Evolutionary conservation across 1,139 yeast species (phyloP).

Genomic region (Candida frijolesensis): DNA sequence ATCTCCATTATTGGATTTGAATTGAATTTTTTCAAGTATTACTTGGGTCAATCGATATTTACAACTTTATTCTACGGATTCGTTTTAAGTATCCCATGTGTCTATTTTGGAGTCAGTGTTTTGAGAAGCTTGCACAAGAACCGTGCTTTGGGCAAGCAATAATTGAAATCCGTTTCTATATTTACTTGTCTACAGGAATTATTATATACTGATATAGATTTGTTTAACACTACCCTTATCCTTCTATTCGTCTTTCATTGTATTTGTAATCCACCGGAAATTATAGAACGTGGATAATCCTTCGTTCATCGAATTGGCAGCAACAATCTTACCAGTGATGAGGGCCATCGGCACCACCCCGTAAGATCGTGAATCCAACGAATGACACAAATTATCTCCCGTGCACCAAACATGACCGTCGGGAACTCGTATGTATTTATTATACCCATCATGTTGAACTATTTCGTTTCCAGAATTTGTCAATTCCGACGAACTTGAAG

Average conservation of each 20-base stretch:
- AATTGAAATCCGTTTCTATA: conserved; percentile 12
- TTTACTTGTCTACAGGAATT: background rate
- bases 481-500: conserved; percentile 60
- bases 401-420: conserved; percentile 97
- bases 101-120: conserved; percentile 72
- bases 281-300: conserved; percentile 49
- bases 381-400: conserved; percentile 87
- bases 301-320: conserved; percentile 51
- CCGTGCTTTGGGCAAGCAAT: conserved; percentile 34
- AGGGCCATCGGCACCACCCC: conserved; percentile 87
- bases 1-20: conserved; percentile 60
- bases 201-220: conserved; percentile 4
- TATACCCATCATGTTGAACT: conserved; percentile 45
- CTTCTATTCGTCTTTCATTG: conserved; percentile 24
- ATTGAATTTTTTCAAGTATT: conserved; percentile 65
- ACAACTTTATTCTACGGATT: conserved; percentile 58
- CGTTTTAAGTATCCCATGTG: conserved; percentile 55
- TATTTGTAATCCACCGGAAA: conserved; percentile 56
- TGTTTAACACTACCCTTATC: background rate
- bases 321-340: conserved; percentile 85
- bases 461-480: conserved; percentile 40
- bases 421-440: conserved; percentile 69
- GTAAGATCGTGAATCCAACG: conserved; percentile 89
- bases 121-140: conserved; percentile 35
- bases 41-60: conserved; percentile 71